phyloP scores from a whole-genome alignment of 257 asterid species.

The Galeopsis tetrahit region DNA sequence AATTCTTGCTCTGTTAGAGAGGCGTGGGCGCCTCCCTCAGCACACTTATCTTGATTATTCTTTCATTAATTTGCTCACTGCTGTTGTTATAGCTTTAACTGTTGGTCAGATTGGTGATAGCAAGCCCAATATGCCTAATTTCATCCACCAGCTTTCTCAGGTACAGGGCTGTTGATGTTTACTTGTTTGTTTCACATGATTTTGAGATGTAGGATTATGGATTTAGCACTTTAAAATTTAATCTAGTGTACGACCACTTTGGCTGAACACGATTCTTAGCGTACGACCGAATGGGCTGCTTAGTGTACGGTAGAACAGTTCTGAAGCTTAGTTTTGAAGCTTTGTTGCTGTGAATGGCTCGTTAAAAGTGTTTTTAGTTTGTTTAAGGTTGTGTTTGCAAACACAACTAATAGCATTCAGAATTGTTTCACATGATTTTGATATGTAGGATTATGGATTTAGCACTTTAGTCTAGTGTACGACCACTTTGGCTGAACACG shows the following conservation, averaged over 20 bases:
- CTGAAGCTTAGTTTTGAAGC: not conserved
- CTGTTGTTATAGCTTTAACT: conserved; percentile 49
- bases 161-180: not conserved
- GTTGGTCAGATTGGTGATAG: conserved; percentile 49
- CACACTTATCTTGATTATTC: conserved; percentile 63
- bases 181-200: not conserved
- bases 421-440: not conserved
- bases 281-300: too few species aligned
- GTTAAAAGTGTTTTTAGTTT: not conserved
- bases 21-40: conserved; percentile 65
- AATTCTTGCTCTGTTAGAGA: conserved; percentile 43
- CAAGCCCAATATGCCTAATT: conserved; percentile 43
- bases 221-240: not conserved
- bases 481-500: too few species aligned
- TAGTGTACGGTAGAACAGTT: too few species aligned
- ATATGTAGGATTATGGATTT: too few species aligned
- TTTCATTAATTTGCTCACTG: conserved; percentile 42
- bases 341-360: not conserved
- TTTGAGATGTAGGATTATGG: too few species aligned
- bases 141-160: conserved; percentile 50
- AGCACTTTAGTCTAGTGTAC: too few species aligned
- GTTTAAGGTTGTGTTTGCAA: too few species aligned
- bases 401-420: too few species aligned
- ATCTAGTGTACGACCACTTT: too few species aligned
- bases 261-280: too few species aligned